Evolutionary conservation across 202 grass and related monocot genomes (phyloP), one percentile per base, ranked within the genome.

Genomic region (Hordeum pubiflorum): DNA sequence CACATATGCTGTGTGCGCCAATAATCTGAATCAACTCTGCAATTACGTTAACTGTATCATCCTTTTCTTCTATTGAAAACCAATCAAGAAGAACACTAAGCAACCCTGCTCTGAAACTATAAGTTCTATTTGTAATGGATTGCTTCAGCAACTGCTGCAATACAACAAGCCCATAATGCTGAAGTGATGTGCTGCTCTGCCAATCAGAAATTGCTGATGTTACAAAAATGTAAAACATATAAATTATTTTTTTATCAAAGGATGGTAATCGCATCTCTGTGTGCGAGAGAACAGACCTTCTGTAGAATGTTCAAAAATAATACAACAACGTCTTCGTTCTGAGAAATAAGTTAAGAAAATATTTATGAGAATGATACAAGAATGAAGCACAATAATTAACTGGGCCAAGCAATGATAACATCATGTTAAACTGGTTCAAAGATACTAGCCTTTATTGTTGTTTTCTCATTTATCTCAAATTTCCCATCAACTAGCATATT

Each of bases 321-420:
- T 52, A 91, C 40, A 79, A 93, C 85, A 22, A 88, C 91, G 46
- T 93, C 91, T 91, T 93, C 91, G 79, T 91, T 93, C 91, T 93
- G 88, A 72, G 74, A 21, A 54, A 88, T 63, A 58, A 84, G 60
- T 79, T 33, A 64, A 86, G 48, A 63, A 81, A 82, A 81, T 5
- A 80, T 74, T 78, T 69, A 57, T 78, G 9, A 77, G 40, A 80
- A 85, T 33, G 85, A 62, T 50, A 6, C 23, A 73, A 82, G 7
- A 58, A 73, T 21, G 26, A 27, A 50, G 57, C 38, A 74, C 23
- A 60, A 81, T 27, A 29, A 81, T 64, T 39, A 63, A 74, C 59
- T 69, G 50, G 65, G 50, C 18, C 26, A 26, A 74, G 38, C 52
- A 84, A 84, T 18, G 15, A 43, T 43, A 44, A 73, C 17, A 44